A percentile compares a stretch with the other conserved stretches of the same genome.
Conservation (phyloP, 805 yeast species). For the Cyberlindnera subsufficiens region DNA sequence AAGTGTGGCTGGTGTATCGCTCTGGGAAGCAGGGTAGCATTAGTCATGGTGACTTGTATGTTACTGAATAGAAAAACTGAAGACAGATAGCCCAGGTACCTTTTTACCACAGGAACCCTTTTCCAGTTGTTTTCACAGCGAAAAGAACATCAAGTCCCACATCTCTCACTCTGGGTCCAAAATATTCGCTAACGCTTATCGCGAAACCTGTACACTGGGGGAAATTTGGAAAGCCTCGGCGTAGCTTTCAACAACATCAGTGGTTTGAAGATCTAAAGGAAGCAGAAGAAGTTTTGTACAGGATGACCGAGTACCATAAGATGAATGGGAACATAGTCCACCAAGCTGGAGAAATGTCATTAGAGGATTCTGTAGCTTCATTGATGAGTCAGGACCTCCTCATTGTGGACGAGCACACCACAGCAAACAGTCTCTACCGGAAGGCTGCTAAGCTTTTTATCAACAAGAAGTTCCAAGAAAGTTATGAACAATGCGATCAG, state of each 20-base stretch:
- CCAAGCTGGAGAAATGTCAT: not conserved
- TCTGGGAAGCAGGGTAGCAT: constrained; percentile 8
- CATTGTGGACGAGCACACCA: constrained; percentile 5
- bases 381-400: constrained; percentile 5
- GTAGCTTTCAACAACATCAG: not conserved
- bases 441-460: constrained; percentile 22
- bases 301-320: constrained; percentile 11
- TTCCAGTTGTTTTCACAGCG: no score
- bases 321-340: constrained; percentile 3
- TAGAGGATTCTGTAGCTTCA: constrained; percentile 10
- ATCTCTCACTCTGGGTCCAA: no score
- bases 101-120: no score
- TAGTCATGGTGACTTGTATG: not conserved
- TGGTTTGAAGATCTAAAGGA: not conserved
- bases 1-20: constrained; percentile 12
- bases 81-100: no score
- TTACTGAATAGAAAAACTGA: no score
- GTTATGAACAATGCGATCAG: constrained; percentile 5
- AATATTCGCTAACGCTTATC: no score
- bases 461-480: constrained; percentile 20
- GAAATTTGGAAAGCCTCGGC: not conserved
- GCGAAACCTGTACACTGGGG: no score
- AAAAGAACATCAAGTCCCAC: no score
- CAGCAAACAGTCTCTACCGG: constrained; percentile 11
- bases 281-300: not conserved